Evolutionary conservation across 176 grass and related monocot species (phyloP), one percentile per base, ranked within the genome.

Genomic region (Oryza longistaminata): DNA sequence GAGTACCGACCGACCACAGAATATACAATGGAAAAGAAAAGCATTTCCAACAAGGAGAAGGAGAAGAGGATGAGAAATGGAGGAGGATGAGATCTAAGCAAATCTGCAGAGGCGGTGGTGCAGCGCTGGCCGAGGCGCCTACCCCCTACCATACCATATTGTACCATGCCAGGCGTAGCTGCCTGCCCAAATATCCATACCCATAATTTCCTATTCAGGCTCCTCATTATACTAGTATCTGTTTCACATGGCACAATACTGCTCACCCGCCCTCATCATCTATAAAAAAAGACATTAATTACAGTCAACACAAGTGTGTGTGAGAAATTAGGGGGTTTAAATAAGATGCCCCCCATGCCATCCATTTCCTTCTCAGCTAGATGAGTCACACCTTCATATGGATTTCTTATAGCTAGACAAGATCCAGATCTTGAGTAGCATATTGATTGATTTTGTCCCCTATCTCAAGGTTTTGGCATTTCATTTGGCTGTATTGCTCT

Each of bases 191-290:
- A 74, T 74, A 71, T 66, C 68, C 65, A 68, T 40, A 42, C 25
- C 76, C 43, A 13, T 3, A 27, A 21, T 79, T 80, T 79, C 72
- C 2, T 80, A 79, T 50, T 79, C 10, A 9, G 2, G 26, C 3
- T 75, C 6, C 26, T 17, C 15, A 79, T 52, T 85, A 52, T 86
- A 86, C 9, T 52, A 81, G 19, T 87, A 75, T 69, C 64, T 43
- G 70, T 31, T 53, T 79, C 86, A 83, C 80, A 87, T 87, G 86
- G 46, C 72, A 34, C 27, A 82, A 70, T 81, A 17, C 6, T 49
- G 43, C n/a, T 37, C 11, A 11, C 70, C 42, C n/a, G 24, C 5
- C 2, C 70, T 29, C 34, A 25, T 86, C 67, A 24, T 78, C 76
- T 53, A 10, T 46, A 69, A 15, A 82, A 82, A 39, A 0, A 31